Evolutionary conservation across 768 basidiomycete species (phyloP), one percentile per base, ranked within the genome.

Genomic region (Phaffia australis): DNA sequence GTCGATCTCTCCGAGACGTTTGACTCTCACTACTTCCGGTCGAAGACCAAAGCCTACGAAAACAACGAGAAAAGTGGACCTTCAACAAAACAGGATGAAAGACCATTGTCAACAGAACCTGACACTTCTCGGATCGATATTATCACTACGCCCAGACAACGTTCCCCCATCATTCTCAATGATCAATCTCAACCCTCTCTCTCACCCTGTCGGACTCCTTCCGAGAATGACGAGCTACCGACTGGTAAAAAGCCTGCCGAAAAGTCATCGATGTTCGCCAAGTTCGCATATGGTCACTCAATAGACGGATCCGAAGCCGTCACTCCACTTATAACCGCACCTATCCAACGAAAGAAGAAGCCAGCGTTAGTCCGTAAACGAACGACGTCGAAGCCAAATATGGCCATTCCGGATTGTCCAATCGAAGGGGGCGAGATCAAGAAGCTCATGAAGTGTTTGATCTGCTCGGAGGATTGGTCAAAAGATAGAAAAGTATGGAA

Each of bases 401-500:
- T 42, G 15, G 27, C 29, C 23, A 27, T 61, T 25, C 60, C 60
- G n/a, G 60, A 32, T 14, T 61, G 60, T 18, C 49, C 60, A 48
- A 30, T 61, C 49, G 49, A 51, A 61, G 60, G 52, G 19, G 19
- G 29, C 15, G 49, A 61, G 27, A 49, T 61, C 47, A 25, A 51
- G 46, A 61, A 61, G 60, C 11, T 61, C 25, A 61, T 32, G 47
- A 61, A 51, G 48, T 61, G 60, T 23, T 14, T 61, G 25, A 32
- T 61, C 18, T 61, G 60, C 49, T 21, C 49, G 60, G 47, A 47
- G 60, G 48, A 61, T 32, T 61, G 60, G 60, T 47, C 60, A 18
- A 47, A 25, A 48, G 60, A 51, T 25, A 61, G 35, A 51, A 61
- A 61, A 30, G 11, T 32, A 14, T 27, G 49, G 49, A 61, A 49